These are phyloP conservation scores for Coniella vitis DNA, from an alignment of 2,329 filamentous ascomycete species.

Conservation along the genomic window DNA sequence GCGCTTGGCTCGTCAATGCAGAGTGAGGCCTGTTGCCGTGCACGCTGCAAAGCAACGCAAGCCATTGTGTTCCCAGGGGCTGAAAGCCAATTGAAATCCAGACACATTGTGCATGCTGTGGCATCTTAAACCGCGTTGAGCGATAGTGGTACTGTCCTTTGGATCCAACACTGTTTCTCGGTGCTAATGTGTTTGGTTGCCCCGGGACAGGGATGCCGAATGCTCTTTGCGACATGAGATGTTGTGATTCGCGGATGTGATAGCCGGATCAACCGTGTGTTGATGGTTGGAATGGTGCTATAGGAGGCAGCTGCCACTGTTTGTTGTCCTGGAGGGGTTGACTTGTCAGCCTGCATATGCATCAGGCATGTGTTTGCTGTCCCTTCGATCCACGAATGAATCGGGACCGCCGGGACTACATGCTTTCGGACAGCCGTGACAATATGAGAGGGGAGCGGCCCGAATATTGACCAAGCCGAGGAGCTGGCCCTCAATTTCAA, in stretches of 20 bases:
- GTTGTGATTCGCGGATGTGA: background rate
- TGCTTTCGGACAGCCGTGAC: background rate
- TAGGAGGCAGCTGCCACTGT: background rate
- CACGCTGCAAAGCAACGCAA: no score
- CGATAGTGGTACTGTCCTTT: no score
- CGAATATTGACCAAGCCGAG: background rate
- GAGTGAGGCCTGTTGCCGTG: no score
- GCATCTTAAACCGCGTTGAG: no score
- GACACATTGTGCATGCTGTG: no score
- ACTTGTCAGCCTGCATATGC: constrained; percentile 1
- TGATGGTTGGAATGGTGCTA: background rate
- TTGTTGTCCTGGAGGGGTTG: background rate
- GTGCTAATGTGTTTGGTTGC: background rate
- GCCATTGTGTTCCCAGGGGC: no score
- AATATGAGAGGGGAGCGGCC: constrained; percentile 1
- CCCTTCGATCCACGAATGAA: constrained; percentile 1
- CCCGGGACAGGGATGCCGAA: background rate
- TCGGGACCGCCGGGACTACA: background rate
- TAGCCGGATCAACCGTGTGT: background rate
- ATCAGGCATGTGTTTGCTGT: constrained; percentile 2
- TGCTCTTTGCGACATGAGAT: background rate
- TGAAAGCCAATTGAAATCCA: no score
- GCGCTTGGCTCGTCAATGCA: no score
- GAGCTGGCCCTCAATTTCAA: background rate
- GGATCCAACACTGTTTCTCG: background rate